A percentile compares a stretch with the other conserved stretches of the same genome.
Evolutionary conservation across 1,139 yeast species (phyloP).

Genomic region (Diutina scorzettiae): DNA sequence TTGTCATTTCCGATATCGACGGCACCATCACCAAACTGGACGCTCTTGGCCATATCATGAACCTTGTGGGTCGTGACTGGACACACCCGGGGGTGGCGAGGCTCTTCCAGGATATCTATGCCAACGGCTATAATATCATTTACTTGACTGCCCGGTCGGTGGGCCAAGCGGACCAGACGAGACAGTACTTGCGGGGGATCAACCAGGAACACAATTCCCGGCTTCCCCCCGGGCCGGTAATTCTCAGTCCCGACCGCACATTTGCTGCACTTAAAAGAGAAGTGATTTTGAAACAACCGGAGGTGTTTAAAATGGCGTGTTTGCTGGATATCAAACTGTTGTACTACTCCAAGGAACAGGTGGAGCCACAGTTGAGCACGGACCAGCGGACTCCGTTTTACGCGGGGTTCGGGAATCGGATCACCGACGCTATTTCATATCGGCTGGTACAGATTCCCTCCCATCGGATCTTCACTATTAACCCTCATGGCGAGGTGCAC

Average conservation of each 20-base stretch:
- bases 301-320: slow-evolving; percentile 97
- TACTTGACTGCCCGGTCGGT: slow-evolving; percentile 91
- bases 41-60: slow-evolving; percentile 92
- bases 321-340: slow-evolving; percentile 72
- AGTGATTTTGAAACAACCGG: slow-evolving; percentile 89
- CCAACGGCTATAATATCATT: slow-evolving; percentile 87
- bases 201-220: slow-evolving; percentile 51
- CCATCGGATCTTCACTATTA: slow-evolving; percentile 89
- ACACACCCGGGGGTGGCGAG: slow-evolving; percentile 95
- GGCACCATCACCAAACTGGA: slow-evolving; percentile 98
- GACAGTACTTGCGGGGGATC: slow-evolving; percentile 71
- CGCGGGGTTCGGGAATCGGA: slow-evolving; percentile 96
- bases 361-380: slow-evolving; percentile 12
- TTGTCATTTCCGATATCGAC: slow-evolving; percentile 94
- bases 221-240: slow-evolving; percentile 88
- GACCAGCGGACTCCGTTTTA: slow-evolving; percentile 64
- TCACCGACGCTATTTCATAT: slow-evolving; percentile 93
- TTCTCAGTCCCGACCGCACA: slow-evolving; percentile 90
- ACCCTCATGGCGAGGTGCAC: slow-evolving; percentile 94
- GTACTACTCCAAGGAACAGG: slow-evolving; percentile 22
- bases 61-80: slow-evolving; percentile 95
- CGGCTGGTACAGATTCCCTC: slow-evolving; percentile 91
- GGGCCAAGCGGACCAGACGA: slow-evolving; percentile 90
- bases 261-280: slow-evolving; percentile 91
- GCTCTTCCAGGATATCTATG: slow-evolving; percentile 69